Evolutionary conservation across 2,329 filamentous ascomycete genomes (phyloP).

Genomic region (Fusarium decemcellulare): DNA sequence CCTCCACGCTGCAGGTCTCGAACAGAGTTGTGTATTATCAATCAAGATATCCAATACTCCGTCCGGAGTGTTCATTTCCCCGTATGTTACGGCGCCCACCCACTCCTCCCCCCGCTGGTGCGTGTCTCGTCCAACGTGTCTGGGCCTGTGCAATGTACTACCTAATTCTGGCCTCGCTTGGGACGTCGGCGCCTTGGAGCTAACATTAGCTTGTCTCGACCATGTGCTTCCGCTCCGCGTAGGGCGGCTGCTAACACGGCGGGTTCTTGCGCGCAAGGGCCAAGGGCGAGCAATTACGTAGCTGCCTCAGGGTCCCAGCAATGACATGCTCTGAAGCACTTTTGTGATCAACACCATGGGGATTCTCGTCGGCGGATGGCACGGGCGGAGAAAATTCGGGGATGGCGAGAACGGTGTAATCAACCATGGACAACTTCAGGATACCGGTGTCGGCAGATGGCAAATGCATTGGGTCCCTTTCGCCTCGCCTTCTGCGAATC

Average conservation of each 20-base stretch:
- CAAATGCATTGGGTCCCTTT: background rate
- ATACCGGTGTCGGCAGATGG: slow-evolving; percentile 16
- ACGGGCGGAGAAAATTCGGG: slow-evolving; percentile 1
- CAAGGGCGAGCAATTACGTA: slow-evolving; percentile 35
- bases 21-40: slow-evolving; percentile 16
- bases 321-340: slow-evolving; percentile 24
- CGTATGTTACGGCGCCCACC: background rate
- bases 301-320: slow-evolving; percentile 32
- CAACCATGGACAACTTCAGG: slow-evolving; percentile 6
- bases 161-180: slow-evolving; percentile 27
- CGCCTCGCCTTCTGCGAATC: background rate
- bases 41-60: slow-evolving; percentile 14
- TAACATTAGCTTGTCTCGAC: slow-evolving; percentile 33
- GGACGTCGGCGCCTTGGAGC: slow-evolving; percentile 27
- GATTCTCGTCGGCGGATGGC: slow-evolving; percentile 14
- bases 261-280: background rate
- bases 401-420: slow-evolving; percentile 1
- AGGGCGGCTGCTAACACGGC: slow-evolving; percentile 37
- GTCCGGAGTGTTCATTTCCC: slow-evolving; percentile 21
- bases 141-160: background rate
- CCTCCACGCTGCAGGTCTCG: background rate
- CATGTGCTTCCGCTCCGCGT: slow-evolving; percentile 39
- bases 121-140: background rate
- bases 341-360: slow-evolving; percentile 25
- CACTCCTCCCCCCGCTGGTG: slow-evolving; percentile 4